Evolutionary conservation across 305 asterid species (phyloP).

Genomic region (Fraxinus baroniana): DNA sequence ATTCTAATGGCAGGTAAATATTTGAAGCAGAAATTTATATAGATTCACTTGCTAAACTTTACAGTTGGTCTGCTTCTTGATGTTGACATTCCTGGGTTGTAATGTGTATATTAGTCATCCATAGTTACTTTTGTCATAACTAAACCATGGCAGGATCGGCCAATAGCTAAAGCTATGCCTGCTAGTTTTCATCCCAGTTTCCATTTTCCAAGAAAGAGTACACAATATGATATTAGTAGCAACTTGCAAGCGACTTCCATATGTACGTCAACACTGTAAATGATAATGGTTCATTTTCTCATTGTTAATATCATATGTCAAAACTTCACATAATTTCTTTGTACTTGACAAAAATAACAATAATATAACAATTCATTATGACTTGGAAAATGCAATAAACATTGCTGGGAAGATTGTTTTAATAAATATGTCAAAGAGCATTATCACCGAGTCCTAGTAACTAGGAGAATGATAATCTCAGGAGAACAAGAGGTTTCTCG

Average conservation of each 20-base stretch:
- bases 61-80: background rate
- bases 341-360: background rate
- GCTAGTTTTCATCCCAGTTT: background rate
- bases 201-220: background rate
- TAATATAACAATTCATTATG: background rate
- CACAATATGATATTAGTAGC: background rate
- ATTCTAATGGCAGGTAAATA: constrained; percentile 47
- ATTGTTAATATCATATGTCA: background rate
- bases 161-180: background rate
- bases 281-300: background rate
- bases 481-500: background rate
- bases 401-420: background rate
- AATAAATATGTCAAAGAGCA: background rate
- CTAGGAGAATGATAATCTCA: background rate
- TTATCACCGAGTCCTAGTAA: background rate
- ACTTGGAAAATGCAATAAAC: background rate
- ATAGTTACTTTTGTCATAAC: background rate
- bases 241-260: background rate
- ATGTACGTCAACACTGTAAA: background rate
- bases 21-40: constrained; percentile 9
- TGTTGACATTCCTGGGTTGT: background rate
- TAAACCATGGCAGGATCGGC: background rate
- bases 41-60: background rate
- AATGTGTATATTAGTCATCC: background rate
- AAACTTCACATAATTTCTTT: background rate